phyloP scores from a whole-genome alignment of 2,329 filamentous ascomycete genomes.

The Zarea fungicola region DNA sequence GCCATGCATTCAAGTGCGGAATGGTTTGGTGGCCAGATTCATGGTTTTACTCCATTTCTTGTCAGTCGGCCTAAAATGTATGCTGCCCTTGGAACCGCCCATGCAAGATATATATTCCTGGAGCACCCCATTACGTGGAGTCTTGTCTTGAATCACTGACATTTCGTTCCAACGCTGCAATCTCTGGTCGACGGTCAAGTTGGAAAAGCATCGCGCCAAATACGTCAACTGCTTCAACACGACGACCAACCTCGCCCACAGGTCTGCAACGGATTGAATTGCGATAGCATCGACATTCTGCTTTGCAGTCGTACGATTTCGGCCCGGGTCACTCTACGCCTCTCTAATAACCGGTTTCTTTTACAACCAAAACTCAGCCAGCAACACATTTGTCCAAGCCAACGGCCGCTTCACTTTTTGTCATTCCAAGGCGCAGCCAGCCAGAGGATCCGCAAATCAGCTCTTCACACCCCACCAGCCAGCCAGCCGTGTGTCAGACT shows the following conservation, averaged over 20 bases:
- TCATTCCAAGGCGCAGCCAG: constrained; percentile 1
- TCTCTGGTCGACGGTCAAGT: not conserved
- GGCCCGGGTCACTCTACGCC: not conserved
- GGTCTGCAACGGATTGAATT: too few species aligned
- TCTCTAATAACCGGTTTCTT: not conserved
- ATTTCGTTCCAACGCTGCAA: not conserved
- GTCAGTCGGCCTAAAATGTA: constrained; percentile 5
- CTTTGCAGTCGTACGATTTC: not conserved
- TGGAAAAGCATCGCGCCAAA: constrained; percentile 3
- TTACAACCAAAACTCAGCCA: not conserved
- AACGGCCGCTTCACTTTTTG: not conserved
- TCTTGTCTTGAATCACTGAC: constrained; percentile 6
- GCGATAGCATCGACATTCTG: too few species aligned
- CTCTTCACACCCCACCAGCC: constrained; percentile 5
- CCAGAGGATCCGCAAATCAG: constrained; percentile 5
- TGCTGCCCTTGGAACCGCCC: constrained; percentile 5
- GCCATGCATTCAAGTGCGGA: constrained; percentile 10
- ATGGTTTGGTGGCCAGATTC: constrained; percentile 12
- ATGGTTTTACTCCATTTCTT: constrained; percentile 13
- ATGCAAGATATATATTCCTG: constrained; percentile 12
- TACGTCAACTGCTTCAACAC: too few species aligned
- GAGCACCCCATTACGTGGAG: constrained; percentile 10
- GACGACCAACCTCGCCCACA: too few species aligned
- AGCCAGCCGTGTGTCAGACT: constrained; percentile 3
- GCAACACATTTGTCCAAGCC: not conserved